phyloP scores from a whole-genome alignment of 306 rosid species.

The Casuarina equisetifolia region DNA sequence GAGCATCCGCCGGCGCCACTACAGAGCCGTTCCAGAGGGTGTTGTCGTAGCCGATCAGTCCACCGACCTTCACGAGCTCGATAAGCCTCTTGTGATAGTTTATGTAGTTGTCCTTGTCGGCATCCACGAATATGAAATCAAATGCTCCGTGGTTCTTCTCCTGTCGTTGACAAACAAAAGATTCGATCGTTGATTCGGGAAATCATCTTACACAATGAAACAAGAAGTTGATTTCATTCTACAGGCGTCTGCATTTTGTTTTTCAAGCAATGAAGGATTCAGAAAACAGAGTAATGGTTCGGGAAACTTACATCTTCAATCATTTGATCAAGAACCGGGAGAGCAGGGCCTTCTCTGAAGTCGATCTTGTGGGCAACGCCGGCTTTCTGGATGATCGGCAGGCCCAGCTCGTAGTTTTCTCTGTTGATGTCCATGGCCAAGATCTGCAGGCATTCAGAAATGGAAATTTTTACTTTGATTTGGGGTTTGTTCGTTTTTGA shows the following conservation, averaged over 20 bases:
- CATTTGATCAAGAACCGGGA: slow-evolving; percentile 76
- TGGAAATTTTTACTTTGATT: neutral
- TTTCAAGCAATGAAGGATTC: neutral
- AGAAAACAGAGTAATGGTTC: neutral
- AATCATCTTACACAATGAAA: too few species aligned
- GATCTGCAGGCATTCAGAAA: slow-evolving; percentile 45
- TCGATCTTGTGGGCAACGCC: slow-evolving; percentile 90
- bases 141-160: slow-evolving; percentile 66
- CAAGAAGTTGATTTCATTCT: too few species aligned
- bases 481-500: neutral
- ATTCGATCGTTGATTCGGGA: too few species aligned
- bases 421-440: slow-evolving; percentile 91
- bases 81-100: slow-evolving; percentile 88
- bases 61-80: slow-evolving; percentile 78
- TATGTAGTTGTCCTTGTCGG: slow-evolving; percentile 87
- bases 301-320: slow-evolving; percentile 55
- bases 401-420: slow-evolving; percentile 86
- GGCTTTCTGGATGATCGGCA: slow-evolving; percentile 70
- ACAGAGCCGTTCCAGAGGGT: slow-evolving; percentile 94
- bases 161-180: slow-evolving; percentile 24
- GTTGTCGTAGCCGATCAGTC: slow-evolving; percentile 89
- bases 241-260: too few species aligned
- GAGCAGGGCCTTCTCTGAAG: slow-evolving; percentile 96
- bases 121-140: slow-evolving; percentile 87
- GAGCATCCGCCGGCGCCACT: slow-evolving; percentile 90